Evolutionary conservation across 441 rosid species (phyloP), one percentile per base, ranked within the genome.

Genomic region (Codiaeum variegatum): DNA sequence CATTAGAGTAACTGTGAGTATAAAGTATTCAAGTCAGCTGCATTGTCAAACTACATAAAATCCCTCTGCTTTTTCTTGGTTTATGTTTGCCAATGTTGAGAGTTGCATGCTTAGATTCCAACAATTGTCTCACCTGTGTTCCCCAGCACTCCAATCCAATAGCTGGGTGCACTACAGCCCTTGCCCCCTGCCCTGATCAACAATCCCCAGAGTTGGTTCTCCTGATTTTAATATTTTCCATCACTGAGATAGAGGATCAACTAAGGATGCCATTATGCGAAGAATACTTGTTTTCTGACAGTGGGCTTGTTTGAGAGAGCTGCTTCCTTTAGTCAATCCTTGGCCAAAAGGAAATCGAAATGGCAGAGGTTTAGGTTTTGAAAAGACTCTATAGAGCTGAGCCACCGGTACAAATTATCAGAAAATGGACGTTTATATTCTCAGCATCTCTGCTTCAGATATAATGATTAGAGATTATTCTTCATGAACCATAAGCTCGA

Each of bases 251-350:
- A 40, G 44, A 40, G 13, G 11, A 8, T 46, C 40, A 49, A 67
- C 18, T 8, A 26, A 44, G 19, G 46, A 42, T 16, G 32, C 28
- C 46, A 4, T 49, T n/a, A 32, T 51, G 16, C 51, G 60, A 49
- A 49, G 71, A 44, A 34, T 31, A 18, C 15, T 29, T 69, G 49
- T 69, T 47, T 47, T 69, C 62, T 54, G 71, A 67, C 62, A 67
- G 32, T 11, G 46, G n/a, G 6, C n/a, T 67, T 36, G 3, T 34
- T 29, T 42, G 19, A 24, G 44, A 18, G 36, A 36, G 31, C 5
- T 67, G 12, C 11, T 38, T 21, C 67, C n/a, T 32, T 67, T 67
- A 1, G 36, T 42, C n/a, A 54, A 21, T 34, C 51, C 52, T 55
- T 55, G 15, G 32, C 3, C 2, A 26, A 56, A 15, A 55, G 24